A percentile compares a stretch with the other conserved stretches of the same genome.
Evolutionary conservation across 108 stramenopile genomes (phyloP).

Genomic region (Fragilariopsis cylindrus): DNA sequence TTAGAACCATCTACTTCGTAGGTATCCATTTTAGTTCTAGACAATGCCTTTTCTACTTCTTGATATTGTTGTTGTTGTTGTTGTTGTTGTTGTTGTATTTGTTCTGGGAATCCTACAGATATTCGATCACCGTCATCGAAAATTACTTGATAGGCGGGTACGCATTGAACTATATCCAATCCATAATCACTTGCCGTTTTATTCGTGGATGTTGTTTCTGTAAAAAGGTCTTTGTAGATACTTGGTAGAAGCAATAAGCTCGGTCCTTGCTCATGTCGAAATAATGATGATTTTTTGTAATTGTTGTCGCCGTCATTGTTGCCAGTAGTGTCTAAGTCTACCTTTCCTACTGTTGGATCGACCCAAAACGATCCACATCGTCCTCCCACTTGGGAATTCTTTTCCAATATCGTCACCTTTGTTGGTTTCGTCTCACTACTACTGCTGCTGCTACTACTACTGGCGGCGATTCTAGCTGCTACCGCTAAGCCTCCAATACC

Average conservation of each 20-base stretch:
- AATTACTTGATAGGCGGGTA: slow-evolving; percentile 81
- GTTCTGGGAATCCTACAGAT: slow-evolving; percentile 65
- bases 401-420: slow-evolving; percentile 63
- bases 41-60: slow-evolving; percentile 32
- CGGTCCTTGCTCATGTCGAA: slow-evolving; percentile 85
- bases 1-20: slow-evolving; percentile 57
- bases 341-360: background rate
- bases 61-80: slow-evolving; percentile 8
- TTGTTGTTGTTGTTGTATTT: background rate
- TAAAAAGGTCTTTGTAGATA: slow-evolving; percentile 63
- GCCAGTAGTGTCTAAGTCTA: slow-evolving; percentile 8
- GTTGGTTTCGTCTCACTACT: background rate
- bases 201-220: slow-evolving; percentile 34
- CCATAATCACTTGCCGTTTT: slow-evolving; percentile 54
- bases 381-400: slow-evolving; percentile 60
- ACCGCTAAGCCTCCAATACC: slow-evolving; percentile 70
- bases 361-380: slow-evolving; percentile 73
- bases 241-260: slow-evolving; percentile 65
- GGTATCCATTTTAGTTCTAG: slow-evolving; percentile 53
- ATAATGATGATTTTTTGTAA: slow-evolving; percentile 1
- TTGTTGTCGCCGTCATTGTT: slow-evolving; percentile 21
- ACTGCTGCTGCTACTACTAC: background rate
- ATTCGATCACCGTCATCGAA: slow-evolving; percentile 79
- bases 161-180: slow-evolving; percentile 63
- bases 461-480: slow-evolving; percentile 56